These are phyloP conservation scores for Botrytis byssoidea DNA, from an alignment of 2,329 filamentous ascomycete genomes.

Conservation along the genomic window DNA sequence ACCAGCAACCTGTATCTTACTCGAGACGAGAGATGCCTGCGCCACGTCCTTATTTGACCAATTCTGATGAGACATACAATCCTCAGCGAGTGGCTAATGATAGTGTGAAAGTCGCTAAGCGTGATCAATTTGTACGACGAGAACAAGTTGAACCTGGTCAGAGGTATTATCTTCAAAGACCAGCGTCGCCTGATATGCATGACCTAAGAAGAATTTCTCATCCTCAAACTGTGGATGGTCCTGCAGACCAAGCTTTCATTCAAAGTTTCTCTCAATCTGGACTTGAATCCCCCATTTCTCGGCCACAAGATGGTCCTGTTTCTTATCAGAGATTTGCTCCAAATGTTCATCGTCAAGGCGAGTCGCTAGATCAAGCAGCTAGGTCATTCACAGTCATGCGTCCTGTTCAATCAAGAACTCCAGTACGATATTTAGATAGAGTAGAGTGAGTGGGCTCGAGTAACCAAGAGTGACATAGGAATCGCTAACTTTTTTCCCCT, in stretches of 20 bases:
- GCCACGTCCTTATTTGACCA: constrained; percentile 22
- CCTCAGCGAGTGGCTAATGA: constrained; percentile 23
- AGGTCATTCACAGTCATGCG: constrained; percentile 27
- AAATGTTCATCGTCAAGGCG: constrained; percentile 23
- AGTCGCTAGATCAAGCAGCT: constrained; percentile 24
- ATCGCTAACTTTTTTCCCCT: constrained; percentile 26
- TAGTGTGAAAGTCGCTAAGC: constrained; percentile 25
- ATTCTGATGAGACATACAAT: constrained; percentile 23
- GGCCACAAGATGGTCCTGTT: constrained; percentile 29
- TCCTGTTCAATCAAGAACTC: constrained; percentile 31
- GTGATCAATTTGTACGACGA: constrained; percentile 27
- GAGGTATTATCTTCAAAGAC: constrained; percentile 25
- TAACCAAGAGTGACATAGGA: not conserved
- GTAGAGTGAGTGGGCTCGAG: constrained; percentile 31
- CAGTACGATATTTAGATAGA: constrained; percentile 31
- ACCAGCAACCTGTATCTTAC: constrained; percentile 20
- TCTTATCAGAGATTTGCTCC: constrained; percentile 30
- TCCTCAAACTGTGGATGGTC: constrained; percentile 29
- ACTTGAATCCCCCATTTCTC: constrained; percentile 28
- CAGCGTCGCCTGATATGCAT: constrained; percentile 28
- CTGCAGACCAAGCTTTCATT: constrained; percentile 33
- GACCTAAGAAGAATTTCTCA: constrained; percentile 29
- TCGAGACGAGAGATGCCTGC: constrained; percentile 24
- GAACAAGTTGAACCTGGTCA: constrained; percentile 24
- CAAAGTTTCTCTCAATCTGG: constrained; percentile 37